A percentile compares a stretch with the other conserved stretches of the same genome.
These are phyloP conservation scores for Sporothrix luriei DNA, from an alignment of 2,329 filamentous ascomycete genomes.

Conservation along the genomic window DNA sequence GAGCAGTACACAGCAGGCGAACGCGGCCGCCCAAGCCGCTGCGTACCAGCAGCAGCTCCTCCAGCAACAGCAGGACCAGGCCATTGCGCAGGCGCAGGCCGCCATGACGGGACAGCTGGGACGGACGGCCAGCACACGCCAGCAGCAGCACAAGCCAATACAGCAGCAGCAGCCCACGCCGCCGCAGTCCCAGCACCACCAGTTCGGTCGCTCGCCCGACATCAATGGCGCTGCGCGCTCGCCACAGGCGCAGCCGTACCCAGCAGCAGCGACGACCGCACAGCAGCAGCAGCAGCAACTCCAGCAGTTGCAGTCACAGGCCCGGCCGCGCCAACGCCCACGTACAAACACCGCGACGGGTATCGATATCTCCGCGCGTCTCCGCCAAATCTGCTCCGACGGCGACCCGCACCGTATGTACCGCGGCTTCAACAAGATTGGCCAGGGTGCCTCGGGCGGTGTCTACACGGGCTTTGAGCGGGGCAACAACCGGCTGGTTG, in stretches of 20 bases:
- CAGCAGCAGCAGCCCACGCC: slow-evolving; percentile 50
- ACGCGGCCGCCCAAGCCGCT: slow-evolving; percentile 38
- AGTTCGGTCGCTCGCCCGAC: slow-evolving; percentile 44
- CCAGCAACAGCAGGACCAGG: slow-evolving; percentile 86
- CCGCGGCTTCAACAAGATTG: slow-evolving; percentile 87
- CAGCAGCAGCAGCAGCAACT: slow-evolving; percentile 38
- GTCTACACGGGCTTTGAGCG: slow-evolving; percentile 90
- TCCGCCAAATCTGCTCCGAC: slow-evolving; percentile 87
- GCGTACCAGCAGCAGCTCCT: slow-evolving; percentile 64
- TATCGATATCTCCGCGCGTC: slow-evolving; percentile 77
- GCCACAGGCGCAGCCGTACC: slow-evolving; percentile 44
- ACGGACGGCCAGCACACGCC: slow-evolving; percentile 73
- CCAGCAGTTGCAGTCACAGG: slow-evolving; percentile 36
- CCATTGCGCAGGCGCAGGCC: slow-evolving; percentile 77
- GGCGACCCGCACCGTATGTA: slow-evolving; percentile 89
- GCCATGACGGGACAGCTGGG: slow-evolving; percentile 71
- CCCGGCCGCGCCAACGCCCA: slow-evolving; percentile 73
- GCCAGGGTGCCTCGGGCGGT: slow-evolving; percentile 93
- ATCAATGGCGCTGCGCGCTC: slow-evolving; percentile 45
- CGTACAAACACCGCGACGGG: slow-evolving; percentile 69
- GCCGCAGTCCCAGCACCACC: slow-evolving; percentile 58
- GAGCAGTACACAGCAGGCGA: slow-evolving; percentile 28
- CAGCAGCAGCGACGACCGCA: slow-evolving; percentile 12
- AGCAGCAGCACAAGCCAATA: slow-evolving; percentile 48
- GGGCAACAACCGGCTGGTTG: slow-evolving; percentile 82